Evolutionary conservation across 495 filamentous ascomycete genomes (phyloP).

Genomic region (Penicillium coprophilum): DNA sequence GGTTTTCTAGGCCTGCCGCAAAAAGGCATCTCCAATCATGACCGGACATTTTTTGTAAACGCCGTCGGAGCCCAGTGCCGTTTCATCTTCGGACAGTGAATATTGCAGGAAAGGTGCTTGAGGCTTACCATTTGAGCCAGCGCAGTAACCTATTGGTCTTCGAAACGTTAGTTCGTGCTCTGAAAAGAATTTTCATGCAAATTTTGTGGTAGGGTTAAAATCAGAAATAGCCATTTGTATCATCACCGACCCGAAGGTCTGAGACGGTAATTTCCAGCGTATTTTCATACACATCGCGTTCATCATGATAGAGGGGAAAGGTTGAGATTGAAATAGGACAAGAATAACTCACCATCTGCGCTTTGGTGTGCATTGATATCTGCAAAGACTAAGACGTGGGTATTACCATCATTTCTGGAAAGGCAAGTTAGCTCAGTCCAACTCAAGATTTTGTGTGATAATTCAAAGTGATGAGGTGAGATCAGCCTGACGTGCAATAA

Average conservation of each 20-base stretch:
- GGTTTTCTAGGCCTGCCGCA: slow-evolving; percentile 99
- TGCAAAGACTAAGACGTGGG: slow-evolving; percentile 5
- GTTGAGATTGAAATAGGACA: slow-evolving; percentile 6
- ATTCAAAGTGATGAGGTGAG: slow-evolving; percentile 40
- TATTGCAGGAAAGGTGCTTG: slow-evolving; percentile 13
- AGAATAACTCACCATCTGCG: slow-evolving; percentile 32
- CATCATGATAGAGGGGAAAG: slow-evolving; percentile 62
- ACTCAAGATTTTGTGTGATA: slow-evolving; percentile 17
- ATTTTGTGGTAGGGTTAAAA: slow-evolving; percentile 16
- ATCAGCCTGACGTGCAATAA: slow-evolving; percentile 99
- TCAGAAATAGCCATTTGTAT: slow-evolving; percentile 93
- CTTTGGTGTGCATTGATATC: background rate
- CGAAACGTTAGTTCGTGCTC: slow-evolving; percentile 28
- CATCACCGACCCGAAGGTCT: slow-evolving; percentile 74
- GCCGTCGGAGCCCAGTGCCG: slow-evolving; percentile 99
- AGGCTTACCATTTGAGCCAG: slow-evolving; percentile 33
- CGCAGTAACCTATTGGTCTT: slow-evolving; percentile 17
- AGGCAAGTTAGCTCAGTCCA: slow-evolving; percentile 31
- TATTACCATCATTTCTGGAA: slow-evolving; percentile 22
- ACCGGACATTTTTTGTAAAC: slow-evolving; percentile 48
- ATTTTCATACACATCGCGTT: slow-evolving; percentile 68
- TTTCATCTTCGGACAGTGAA: slow-evolving; percentile 74
- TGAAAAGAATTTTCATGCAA: slow-evolving; percentile 8
- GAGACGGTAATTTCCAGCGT: slow-evolving; percentile 99
- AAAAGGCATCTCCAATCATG: slow-evolving; percentile 87